A percentile compares a stretch with the other conserved stretches of the same genome.
These are phyloP conservation scores for Waltergamsia citrina DNA, from an alignment of 2,329 filamentous ascomycete genomes.

Conservation along the genomic window DNA sequence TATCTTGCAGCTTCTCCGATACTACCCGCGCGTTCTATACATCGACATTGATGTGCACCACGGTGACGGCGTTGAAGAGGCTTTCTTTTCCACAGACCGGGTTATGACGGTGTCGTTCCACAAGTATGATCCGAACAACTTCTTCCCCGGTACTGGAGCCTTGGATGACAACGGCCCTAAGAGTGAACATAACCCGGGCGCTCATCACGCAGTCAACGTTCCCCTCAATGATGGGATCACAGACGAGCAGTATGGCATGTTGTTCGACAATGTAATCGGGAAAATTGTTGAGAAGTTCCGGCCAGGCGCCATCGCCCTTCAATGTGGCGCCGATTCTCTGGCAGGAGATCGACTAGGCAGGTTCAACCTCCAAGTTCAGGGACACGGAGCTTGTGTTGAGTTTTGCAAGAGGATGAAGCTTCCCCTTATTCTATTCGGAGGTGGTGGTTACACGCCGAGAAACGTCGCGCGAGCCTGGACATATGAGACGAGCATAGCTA, in stretches of 20 bases:
- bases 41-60: slow-evolving; percentile 93
- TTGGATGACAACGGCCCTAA: slow-evolving; percentile 77
- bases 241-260: slow-evolving; percentile 75
- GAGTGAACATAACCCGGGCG: slow-evolving; percentile 75
- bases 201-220: slow-evolving; percentile 84
- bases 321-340: slow-evolving; percentile 91
- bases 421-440: slow-evolving; percentile 84
- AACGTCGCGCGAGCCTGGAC: slow-evolving; percentile 97
- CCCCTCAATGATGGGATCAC: slow-evolving; percentile 86
- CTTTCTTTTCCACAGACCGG: slow-evolving; percentile 80
- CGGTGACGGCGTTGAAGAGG: slow-evolving; percentile 83
- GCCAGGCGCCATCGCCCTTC: slow-evolving; percentile 85
- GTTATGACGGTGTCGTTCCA: slow-evolving; percentile 94
- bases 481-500: slow-evolving; percentile 88
- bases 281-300: slow-evolving; percentile 73
- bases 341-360: slow-evolving; percentile 88
- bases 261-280: slow-evolving; percentile 76
- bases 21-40: slow-evolving; percentile 80
- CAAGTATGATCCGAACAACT: slow-evolving; percentile 77
- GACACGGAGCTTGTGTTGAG: slow-evolving; percentile 83
- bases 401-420: slow-evolving; percentile 76
- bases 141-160: slow-evolving; percentile 87
- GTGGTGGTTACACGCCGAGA: slow-evolving; percentile 90
- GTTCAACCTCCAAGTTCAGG: slow-evolving; percentile 94
- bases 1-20: slow-evolving; percentile 77